Conservation (phyloP, 1,284 basidiomycete species). For the Pseudozyma sp. region DNA sequence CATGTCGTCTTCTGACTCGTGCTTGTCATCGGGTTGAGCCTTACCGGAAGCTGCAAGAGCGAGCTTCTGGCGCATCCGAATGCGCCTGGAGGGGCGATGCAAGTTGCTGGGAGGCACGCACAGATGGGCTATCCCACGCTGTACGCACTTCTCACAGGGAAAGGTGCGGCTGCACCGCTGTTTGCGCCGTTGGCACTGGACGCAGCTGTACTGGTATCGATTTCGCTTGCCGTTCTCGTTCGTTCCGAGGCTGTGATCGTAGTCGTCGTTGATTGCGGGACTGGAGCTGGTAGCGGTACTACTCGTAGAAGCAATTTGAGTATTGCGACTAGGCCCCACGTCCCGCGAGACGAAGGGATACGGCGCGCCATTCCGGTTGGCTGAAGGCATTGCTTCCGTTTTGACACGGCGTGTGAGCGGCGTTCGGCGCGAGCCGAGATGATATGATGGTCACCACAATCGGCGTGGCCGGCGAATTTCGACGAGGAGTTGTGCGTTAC, state of each 20-base stretch:
- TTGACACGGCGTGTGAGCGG: not conserved
- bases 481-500: conserved; percentile 1
- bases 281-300: not conserved
- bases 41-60: conserved; percentile 10
- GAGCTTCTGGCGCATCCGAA: conserved; percentile 38
- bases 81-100: conserved; percentile 38
- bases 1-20: conserved; percentile 9
- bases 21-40: not conserved
- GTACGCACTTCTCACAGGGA: conserved; percentile 44
- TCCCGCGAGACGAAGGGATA: conserved; percentile 3
- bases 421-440: conserved; percentile 7
- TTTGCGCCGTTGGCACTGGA: conserved; percentile 44
- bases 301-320: conserved; percentile 6
- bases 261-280: not conserved
- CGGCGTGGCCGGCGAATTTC: conserved; percentile 3
- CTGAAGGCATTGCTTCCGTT: conserved; percentile 4
- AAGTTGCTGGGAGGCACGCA: conserved; percentile 35
- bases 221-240: conserved; percentile 37
- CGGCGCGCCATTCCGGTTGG: not conserved
- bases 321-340: not conserved
- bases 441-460: not conserved
- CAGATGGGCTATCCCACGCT: conserved; percentile 43
- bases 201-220: conserved; percentile 47
- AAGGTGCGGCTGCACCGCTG: conserved; percentile 44
- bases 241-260: conserved; percentile 17